Base-by-base conservation (phyloP, 116 monocot species). In the Zostera marina region DNA sequence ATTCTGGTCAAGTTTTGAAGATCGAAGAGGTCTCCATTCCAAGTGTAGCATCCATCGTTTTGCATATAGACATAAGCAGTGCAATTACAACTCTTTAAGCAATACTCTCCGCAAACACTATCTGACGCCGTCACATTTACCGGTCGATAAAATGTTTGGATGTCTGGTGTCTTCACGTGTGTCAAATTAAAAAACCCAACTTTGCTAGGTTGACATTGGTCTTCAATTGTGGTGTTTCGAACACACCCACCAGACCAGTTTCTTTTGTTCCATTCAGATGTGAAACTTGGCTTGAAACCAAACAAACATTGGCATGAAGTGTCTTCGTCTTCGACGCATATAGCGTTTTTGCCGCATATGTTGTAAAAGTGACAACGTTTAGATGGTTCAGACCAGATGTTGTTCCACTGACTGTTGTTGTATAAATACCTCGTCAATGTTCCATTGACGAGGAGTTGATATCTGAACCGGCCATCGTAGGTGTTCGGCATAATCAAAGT, bases 241-340 rank as follows among this genome's bases (percentile, higher is more conserved):
- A 64, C 54, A 48, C 82, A 82, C 11, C 82, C 82, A 17, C 44
- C 60, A 0, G 60, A 44, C 60, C 60, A 23, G 38, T 60, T 60
- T 13, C 10, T 72, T 4, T 42, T 41, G 10, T 7, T 15, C 47
- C 44, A 49, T 41, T 52, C 45, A n/a, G 38, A 11, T 17, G 16
- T 16, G 17, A 12, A 11, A 21, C 21, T 44, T 19, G 60, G 65
- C 41, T 23, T 22, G 47, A 76, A 79, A 38, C 84, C 84, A 10
- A 59, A 0, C 61, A 84, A 25, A 62, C 84, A 84, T n/a, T n/a
- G 41, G 42, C 84, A 84, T 19, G n/a, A 19, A 23, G 58, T 52
- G 3, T 61, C 21, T 32, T 1, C 43, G 38, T 22, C 14, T 22
- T 24, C 2, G 26, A 9, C 44, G 16, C 74, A 79, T 0, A 60